These are phyloP conservation scores for Aureobasidium sp. DNA, from an alignment of 2,329 filamentous ascomycete species.

Conservation along the genomic window DNA sequence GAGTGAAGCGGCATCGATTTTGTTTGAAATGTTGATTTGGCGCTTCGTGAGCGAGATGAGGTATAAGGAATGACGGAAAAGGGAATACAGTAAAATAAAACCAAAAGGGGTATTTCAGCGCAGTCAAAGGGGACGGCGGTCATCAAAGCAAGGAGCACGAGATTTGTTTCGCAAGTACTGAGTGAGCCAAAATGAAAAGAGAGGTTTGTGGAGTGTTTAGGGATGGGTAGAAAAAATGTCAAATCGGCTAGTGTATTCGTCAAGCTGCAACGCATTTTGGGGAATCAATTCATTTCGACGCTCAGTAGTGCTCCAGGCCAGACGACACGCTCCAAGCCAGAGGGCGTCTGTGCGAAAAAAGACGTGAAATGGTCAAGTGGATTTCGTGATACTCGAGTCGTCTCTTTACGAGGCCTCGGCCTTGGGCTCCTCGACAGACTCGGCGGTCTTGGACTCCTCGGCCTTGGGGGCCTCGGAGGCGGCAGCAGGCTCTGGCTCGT, in stretches of 20 bases:
- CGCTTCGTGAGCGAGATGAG: not conserved
- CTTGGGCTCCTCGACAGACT: slow-evolving; percentile 30
- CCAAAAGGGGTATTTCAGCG: slow-evolving; percentile 15
- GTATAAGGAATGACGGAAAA: slow-evolving; percentile 12
- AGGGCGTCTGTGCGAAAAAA: slow-evolving; percentile 16
- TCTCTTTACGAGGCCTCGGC: slow-evolving; percentile 12
- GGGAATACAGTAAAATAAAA: slow-evolving; percentile 10
- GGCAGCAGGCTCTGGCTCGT: slow-evolving; percentile 63
- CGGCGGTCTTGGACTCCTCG: slow-evolving; percentile 37
- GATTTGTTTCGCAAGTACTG: not conserved
- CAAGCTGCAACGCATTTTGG: slow-evolving; percentile 19
- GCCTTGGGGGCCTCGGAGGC: slow-evolving; percentile 57
- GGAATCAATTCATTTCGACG: slow-evolving; percentile 18
- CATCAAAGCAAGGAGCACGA: slow-evolving; percentile 5
- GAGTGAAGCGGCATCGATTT: not conserved
- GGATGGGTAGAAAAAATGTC: slow-evolving; percentile 5
- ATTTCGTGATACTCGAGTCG: slow-evolving; percentile 10
- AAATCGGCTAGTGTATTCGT: slow-evolving; percentile 18
- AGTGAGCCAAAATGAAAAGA: slow-evolving; percentile 6
- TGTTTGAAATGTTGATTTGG: slow-evolving; percentile 5
- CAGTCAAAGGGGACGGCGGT: not conserved
- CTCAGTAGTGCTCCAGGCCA: slow-evolving; percentile 15
- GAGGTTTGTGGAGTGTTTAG: not conserved
- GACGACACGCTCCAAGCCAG: slow-evolving; percentile 16
- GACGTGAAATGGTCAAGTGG: slow-evolving; percentile 15